Percentiles rank a stretch among this genome's conserved stretches.
These are phyloP conservation scores for Chenopodium album DNA, from an alignment of 148 eudicot species.

Conservation along the genomic window DNA sequence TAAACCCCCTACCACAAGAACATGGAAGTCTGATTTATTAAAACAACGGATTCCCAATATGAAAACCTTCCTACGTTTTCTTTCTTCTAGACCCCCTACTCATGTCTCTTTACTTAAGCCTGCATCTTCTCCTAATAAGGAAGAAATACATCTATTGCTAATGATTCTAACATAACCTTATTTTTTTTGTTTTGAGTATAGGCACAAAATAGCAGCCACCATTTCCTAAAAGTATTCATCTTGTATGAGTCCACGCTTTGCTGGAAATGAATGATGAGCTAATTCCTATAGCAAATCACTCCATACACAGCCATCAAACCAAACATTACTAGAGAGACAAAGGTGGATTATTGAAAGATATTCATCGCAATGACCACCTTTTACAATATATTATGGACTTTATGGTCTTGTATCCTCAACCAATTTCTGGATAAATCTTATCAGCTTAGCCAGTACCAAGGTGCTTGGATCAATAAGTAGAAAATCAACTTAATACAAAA, in stretches of 20 bases:
- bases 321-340: background rate
- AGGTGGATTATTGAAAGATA: background rate
- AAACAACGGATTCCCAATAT: background rate
- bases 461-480: background rate
- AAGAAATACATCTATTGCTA: background rate
- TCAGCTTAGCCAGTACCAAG: too few species aligned
- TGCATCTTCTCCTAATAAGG: background rate
- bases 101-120: too few species aligned
- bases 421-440: too few species aligned
- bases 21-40: background rate
- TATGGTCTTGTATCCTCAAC: background rate
- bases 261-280: background rate
- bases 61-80: background rate
- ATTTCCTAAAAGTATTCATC: background rate
- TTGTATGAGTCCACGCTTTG: background rate
- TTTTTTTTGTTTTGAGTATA: background rate
- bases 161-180: background rate
- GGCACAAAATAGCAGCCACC: background rate
- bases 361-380: background rate
- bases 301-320: background rate
- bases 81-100: background rate
- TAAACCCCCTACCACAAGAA: background rate
- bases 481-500: background rate
- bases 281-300: background rate
- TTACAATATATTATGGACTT: background rate